Conservation (phyloP, 768 basidiomycete species). For the Pleurotus djamor region DNA sequence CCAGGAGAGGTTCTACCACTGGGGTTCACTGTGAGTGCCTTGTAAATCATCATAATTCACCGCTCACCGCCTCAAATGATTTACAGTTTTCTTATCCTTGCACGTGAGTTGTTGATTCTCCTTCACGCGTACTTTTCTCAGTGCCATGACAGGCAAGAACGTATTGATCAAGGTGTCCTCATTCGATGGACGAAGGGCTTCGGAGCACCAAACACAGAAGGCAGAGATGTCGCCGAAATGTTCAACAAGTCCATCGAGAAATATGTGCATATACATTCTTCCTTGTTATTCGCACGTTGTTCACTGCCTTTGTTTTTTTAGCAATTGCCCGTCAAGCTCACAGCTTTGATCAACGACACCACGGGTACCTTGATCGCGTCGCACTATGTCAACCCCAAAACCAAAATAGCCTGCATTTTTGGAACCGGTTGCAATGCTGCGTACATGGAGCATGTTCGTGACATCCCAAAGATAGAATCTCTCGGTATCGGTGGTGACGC, state of each 20-base stretch:
- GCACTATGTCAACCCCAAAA: conserved; percentile 87
- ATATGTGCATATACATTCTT: conserved; percentile 42
- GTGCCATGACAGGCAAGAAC: conserved; percentile 63
- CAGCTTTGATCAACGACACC: conserved; percentile 95
- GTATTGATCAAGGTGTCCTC: conserved; percentile 91
- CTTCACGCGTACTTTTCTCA: background rate
- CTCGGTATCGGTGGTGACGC: conserved; percentile 64
- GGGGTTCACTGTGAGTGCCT: conserved; percentile 82
- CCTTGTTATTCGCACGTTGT: background rate
- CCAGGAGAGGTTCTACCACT: conserved; percentile 68
- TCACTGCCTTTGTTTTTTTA: conserved; percentile 25
- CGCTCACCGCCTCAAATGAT: conserved; percentile 2
- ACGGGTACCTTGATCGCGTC: conserved; percentile 98
- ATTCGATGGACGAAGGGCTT: conserved; percentile 99
- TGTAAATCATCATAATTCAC: background rate
- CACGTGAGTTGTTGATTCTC: conserved; percentile 51
- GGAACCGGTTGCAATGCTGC: conserved; percentile 99
- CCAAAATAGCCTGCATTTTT: conserved; percentile 95
- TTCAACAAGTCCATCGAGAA: conserved; percentile 80
- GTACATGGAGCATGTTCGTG: conserved; percentile 88
- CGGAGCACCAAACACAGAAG: conserved; percentile 88
- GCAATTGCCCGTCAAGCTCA: conserved; percentile 82
- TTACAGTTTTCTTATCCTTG: conserved; percentile 92
- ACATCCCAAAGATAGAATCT: conserved; percentile 82
- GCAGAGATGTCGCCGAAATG: conserved; percentile 90